phyloP scores from a whole-genome alignment of 2,329 filamentous ascomycete genomes.

The Geosmithia putterillii region DNA sequence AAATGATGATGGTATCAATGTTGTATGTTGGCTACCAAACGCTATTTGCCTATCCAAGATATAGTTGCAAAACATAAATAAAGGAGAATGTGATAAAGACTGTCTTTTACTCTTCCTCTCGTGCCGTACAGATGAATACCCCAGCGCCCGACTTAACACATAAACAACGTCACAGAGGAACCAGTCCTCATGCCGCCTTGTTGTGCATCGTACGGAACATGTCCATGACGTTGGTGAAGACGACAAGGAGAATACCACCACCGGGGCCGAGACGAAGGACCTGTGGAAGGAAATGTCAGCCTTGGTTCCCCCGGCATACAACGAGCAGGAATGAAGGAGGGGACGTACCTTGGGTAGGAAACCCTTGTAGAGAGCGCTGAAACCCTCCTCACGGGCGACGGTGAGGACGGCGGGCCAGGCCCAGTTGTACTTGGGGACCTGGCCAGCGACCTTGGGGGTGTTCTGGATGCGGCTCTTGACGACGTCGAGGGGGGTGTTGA shows the following conservation, averaged over 20 bases:
- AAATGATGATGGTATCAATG: background rate
- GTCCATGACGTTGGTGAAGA: conserved; percentile 82
- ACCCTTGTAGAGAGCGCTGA: conserved; percentile 88
- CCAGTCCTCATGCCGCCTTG: conserved; percentile 1
- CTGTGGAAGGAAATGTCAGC: conserved; percentile 7
- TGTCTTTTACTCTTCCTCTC: background rate
- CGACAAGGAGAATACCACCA: conserved; percentile 64
- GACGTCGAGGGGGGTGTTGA: conserved; percentile 95
- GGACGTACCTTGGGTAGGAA: conserved; percentile 89
- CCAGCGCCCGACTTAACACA: background rate
- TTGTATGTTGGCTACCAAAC: background rate
- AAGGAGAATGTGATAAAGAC: background rate
- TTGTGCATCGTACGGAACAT: conserved; percentile 61
- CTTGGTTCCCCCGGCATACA: too few species aligned
- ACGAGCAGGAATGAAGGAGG: conserved; percentile 12
- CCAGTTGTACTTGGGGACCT: conserved; percentile 95
- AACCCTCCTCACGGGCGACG: conserved; percentile 88
- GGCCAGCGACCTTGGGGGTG: conserved; percentile 69
- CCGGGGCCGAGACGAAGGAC: conserved; percentile 39
- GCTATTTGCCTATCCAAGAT: background rate
- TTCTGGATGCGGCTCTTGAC: conserved; percentile 99
- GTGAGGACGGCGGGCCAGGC: conserved; percentile 78
- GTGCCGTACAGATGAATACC: background rate
- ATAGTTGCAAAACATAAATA: background rate
- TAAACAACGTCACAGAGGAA: too few species aligned